These are phyloP conservation scores for Acacia melanoxylon DNA, from an alignment of 306 rosid species.

Conservation along the genomic window DNA sequence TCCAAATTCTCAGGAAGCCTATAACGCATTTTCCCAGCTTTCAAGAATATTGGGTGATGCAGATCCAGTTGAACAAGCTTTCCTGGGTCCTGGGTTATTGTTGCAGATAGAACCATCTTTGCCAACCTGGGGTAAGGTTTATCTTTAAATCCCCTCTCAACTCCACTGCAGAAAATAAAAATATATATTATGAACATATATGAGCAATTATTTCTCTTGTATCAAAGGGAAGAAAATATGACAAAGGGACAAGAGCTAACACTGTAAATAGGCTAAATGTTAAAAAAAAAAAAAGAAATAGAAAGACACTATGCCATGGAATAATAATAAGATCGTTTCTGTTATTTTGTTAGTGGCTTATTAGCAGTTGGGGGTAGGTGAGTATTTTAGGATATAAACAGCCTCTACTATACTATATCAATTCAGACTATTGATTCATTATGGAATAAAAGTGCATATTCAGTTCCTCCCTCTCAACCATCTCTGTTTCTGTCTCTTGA, in stretches of 20 bases:
- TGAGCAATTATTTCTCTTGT: neutral
- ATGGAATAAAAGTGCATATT: too few relatives aligned
- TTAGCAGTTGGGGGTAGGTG: too few relatives aligned
- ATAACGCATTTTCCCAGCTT: slow-evolving; percentile 80
- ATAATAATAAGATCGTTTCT: too few relatives aligned
- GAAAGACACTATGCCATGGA: neutral
- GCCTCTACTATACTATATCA: too few relatives aligned
- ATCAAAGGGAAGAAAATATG: slow-evolving; percentile 4
- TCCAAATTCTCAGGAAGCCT: slow-evolving; percentile 79
- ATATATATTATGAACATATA: neutral
- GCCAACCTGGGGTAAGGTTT: slow-evolving; percentile 73
- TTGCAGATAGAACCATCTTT: slow-evolving; percentile 92
- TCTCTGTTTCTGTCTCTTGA: too few relatives aligned
- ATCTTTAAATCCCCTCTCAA: slow-evolving; percentile 87
- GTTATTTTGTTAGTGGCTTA: too few relatives aligned
- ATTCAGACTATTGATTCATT: too few relatives aligned
- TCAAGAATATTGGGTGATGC: slow-evolving; percentile 80
- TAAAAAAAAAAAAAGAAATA: neutral
- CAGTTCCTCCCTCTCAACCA: too few relatives aligned
- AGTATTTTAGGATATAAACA: too few relatives aligned
- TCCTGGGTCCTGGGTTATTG: slow-evolving; percentile 84
- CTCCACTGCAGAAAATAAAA: slow-evolving; percentile 53
- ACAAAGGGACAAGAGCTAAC: neutral
- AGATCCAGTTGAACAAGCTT: slow-evolving; percentile 81
- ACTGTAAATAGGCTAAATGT: neutral